These are phyloP conservation scores for Terana coerulea DNA, from an alignment of 768 basidiomycete species.

Conservation along the genomic window DNA sequence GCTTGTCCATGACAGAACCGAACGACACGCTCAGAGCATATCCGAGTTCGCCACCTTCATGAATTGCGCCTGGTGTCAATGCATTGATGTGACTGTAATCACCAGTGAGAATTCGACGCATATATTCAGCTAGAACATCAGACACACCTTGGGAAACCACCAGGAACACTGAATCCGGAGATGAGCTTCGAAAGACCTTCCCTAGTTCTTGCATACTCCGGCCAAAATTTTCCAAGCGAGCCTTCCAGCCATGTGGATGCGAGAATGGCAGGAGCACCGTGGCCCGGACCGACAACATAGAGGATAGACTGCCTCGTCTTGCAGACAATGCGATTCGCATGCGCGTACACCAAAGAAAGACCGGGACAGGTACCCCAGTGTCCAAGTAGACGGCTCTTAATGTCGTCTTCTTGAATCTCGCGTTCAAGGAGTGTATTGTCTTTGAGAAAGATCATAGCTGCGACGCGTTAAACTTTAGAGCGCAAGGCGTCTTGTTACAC, in stretches of 20 bases:
- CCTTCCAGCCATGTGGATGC: conserved; percentile 85
- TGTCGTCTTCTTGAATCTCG: conserved; percentile 56
- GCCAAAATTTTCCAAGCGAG: conserved; percentile 55
- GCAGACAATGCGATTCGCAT: conserved; percentile 45
- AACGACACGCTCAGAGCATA: conserved; percentile 85
- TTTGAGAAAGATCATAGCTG: conserved; percentile 84
- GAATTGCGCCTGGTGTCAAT: conserved; percentile 84
- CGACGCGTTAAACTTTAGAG: no score
- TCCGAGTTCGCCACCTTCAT: conserved; percentile 89
- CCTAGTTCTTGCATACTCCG: conserved; percentile 52
- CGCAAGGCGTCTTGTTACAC: no score
- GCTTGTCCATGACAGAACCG: conserved; percentile 90
- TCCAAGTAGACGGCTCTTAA: conserved; percentile 79
- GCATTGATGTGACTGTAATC: conserved; percentile 66
- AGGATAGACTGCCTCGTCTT: conserved; percentile 60
- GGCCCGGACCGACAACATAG: conserved; percentile 82
- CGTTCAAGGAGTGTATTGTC: conserved; percentile 66
- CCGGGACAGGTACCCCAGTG: conserved; percentile 88
- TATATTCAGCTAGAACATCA: neutral
- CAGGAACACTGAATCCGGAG: conserved; percentile 72
- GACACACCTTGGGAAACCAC: conserved; percentile 74
- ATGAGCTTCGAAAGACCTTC: conserved; percentile 66
- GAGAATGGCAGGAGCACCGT: conserved; percentile 87
- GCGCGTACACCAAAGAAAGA: conserved; percentile 57
- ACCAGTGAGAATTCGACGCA: neutral